phyloP scores from a whole-genome alignment of 1,284 basidiomycete species.

The Moniliella sp. region DNA sequence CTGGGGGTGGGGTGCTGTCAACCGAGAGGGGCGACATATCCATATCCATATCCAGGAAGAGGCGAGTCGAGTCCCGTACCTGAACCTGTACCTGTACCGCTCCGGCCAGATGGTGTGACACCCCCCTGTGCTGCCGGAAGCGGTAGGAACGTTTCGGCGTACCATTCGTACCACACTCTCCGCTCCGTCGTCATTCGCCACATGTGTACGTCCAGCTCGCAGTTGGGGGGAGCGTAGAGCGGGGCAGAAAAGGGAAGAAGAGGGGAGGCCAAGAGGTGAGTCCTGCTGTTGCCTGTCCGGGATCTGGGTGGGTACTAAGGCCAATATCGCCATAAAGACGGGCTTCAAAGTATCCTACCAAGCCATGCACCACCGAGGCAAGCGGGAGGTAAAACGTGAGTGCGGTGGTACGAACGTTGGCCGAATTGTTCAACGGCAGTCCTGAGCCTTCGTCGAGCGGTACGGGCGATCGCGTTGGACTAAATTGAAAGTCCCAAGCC shows the following conservation, averaged over 20 bases:
- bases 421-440: constrained; percentile 35
- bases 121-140: too few species aligned
- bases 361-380: constrained; percentile 75
- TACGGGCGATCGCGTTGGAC: constrained; percentile 11
- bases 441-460: too few species aligned
- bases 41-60: too few species aligned
- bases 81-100: too few species aligned
- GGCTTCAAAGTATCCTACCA: constrained; percentile 94
- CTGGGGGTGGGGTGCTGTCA: too few species aligned
- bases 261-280: constrained; percentile 97
- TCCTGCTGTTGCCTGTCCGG: constrained; percentile 51
- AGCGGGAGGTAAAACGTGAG: constrained; percentile 74
- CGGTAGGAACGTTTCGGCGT: constrained; percentile 71
- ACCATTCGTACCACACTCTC: constrained; percentile 97
- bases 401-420: constrained; percentile 34
- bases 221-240: constrained; percentile 70
- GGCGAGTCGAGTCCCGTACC: too few species aligned
- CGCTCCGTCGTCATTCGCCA: constrained; percentile 63
- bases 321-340: constrained; percentile 69
- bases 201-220: constrained; percentile 74
- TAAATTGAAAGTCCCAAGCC: constrained; percentile 89
- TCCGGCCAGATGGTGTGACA: too few species aligned
- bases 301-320: constrained; percentile 77
- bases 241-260: constrained; percentile 73
- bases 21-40: too few species aligned